A percentile compares a stretch with the other conserved stretches of the same genome.
Conservation (phyloP, 805 yeast genomes). For the Tetrapisispora arboricola region DNA sequence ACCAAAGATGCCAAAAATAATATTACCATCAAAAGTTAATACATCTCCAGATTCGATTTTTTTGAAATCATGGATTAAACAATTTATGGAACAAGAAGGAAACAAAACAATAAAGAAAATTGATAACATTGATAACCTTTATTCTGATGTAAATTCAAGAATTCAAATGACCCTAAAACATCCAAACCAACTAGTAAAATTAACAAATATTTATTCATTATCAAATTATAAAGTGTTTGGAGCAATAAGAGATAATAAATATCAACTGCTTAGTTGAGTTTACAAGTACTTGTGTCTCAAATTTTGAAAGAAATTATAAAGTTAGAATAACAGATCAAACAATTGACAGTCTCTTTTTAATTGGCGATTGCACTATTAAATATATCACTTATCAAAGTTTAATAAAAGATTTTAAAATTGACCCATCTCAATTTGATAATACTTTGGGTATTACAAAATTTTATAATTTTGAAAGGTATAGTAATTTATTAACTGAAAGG, state of each 20-base stretch:
- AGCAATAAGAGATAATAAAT: conserved; percentile 17
- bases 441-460: not conserved
- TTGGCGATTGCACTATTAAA: conserved; percentile 15
- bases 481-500: conserved; percentile 1
- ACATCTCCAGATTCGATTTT: conserved; percentile 14
- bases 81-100: conserved; percentile 3
- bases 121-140: conserved; percentile 1
- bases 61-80: conserved; percentile 18
- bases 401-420: not conserved
- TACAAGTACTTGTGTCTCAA: conserved; percentile 21
- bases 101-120: conserved; percentile 3
- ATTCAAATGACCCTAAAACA: conserved; percentile 8
- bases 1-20: conserved; percentile 16
- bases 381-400: conserved; percentile 3
- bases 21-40: conserved; percentile 9
- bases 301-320: conserved; percentile 18
- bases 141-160: conserved; percentile 7
- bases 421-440: conserved; percentile 1
- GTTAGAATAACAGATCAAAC: conserved; percentile 22
- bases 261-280: conserved; percentile 27
- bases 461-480: not conserved
- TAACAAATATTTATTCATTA: conserved; percentile 18
- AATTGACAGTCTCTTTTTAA: conserved; percentile 17
- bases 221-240: conserved; percentile 17
- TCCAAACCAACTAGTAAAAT: conserved; percentile 6